Percentiles rank a stretch among this genome's conserved stretches.
Evolutionary conservation across 148 eudicot species (phyloP).

Genomic region (Chenopodium formosanum): DNA sequence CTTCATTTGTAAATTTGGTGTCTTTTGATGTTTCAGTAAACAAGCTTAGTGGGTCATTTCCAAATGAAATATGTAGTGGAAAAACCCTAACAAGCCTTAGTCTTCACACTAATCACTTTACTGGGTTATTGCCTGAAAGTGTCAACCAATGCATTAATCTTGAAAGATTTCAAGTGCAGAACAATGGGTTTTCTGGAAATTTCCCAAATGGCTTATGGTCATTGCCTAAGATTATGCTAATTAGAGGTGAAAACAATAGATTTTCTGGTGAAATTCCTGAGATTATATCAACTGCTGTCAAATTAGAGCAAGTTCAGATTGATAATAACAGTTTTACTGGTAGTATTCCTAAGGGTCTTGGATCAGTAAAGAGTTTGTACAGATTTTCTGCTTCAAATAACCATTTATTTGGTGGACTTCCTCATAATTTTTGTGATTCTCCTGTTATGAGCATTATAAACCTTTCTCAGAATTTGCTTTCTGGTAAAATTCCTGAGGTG

Average conservation of each 20-base stretch:
- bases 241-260: conserved; percentile 79
- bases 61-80: conserved; percentile 50
- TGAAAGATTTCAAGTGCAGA: conserved; percentile 76
- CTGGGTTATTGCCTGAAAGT: conserved; percentile 49
- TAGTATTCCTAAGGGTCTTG: conserved; percentile 69
- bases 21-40: conserved; percentile 82
- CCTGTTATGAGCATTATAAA: conserved; percentile 84
- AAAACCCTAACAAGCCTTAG: conserved; percentile 45
- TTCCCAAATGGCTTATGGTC: conserved; percentile 80
- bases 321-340: conserved; percentile 83
- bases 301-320: conserved; percentile 90
- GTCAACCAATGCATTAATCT: conserved; percentile 55
- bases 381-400: conserved; percentile 88
- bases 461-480: conserved; percentile 65
- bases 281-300: conserved; percentile 52
- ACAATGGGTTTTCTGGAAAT: conserved; percentile 67
- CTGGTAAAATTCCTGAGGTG: conserved; percentile 66
- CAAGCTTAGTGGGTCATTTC: conserved; percentile 68
- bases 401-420: conserved; percentile 60
- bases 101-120: conserved; percentile 69
- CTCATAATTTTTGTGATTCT: conserved; percentile 84
- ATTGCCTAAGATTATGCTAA: conserved; percentile 68
- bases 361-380: conserved; percentile 61
- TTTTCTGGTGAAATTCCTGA: conserved; percentile 76
- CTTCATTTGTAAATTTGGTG: conserved; percentile 50